These are phyloP conservation scores for Platanthera zijinensis DNA, from an alignment of 106 monocot genomes.

Conservation along the genomic window DNA sequence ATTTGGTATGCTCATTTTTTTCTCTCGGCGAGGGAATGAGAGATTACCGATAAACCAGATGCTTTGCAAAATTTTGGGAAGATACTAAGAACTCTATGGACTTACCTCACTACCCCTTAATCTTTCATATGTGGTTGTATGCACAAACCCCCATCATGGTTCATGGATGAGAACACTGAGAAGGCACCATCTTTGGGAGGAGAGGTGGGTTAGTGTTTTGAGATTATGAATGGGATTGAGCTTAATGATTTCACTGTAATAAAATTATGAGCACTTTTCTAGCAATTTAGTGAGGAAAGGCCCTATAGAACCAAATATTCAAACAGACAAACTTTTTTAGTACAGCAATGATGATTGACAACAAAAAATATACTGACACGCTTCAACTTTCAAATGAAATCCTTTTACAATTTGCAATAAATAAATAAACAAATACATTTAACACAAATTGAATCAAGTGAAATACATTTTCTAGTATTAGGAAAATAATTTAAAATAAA, in stretches of 20 bases:
- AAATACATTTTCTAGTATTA: not conserved
- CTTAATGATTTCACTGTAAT: not conserved
- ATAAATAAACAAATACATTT: not conserved
- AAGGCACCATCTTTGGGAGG: not conserved
- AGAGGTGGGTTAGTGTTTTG: not conserved
- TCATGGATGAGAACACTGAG: not conserved
- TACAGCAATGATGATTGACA: not conserved
- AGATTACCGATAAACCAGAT: too few species aligned
- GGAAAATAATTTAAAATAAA: not conserved
- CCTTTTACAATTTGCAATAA: not conserved
- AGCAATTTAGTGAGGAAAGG: not conserved
- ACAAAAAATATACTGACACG: not conserved
- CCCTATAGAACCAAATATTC: not conserved
- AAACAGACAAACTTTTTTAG: not conserved
- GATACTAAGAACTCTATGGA: not conserved
- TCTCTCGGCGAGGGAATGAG: too few species aligned
- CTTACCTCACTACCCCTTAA: not conserved
- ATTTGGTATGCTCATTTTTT: too few species aligned
- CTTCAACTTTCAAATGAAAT: not conserved
- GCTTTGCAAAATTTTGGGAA: not conserved
- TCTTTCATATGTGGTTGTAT: not conserved
- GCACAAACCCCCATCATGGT: not conserved
- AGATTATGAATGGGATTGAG: not conserved
- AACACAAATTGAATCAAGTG: not conserved
- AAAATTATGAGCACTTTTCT: not conserved